Base-by-base conservation (phyloP, 1,139 yeast genomes). In the Pichia sp. region DNA sequence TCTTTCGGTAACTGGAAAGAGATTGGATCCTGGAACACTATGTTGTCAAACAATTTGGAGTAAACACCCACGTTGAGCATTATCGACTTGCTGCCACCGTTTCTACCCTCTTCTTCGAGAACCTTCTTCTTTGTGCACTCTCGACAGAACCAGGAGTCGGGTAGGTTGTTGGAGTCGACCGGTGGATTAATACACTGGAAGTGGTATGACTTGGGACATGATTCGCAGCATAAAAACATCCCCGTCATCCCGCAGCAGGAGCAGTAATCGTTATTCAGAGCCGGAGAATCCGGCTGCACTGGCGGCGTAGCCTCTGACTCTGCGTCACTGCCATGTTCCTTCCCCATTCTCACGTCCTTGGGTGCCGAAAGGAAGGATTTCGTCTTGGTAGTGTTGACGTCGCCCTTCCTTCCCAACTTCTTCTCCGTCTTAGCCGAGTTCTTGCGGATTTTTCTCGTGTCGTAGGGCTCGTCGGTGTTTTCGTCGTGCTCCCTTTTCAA, bases 121-220 rank as follows among this genome's bases (percentile, higher is more conserved):
- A 59, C 55, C 40, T 67, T 65, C 54, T 72, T 72, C 13, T 75
- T 72, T 11, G 65, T 60, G 67, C 99, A 93, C 63, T 85, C 90
- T 31, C 80, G 79, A 71, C 99, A 93, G 61, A 79, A 82, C 98
- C 98, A 93, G 63, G 83, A 90, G 34, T 88, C 97, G 0, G 97
- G 97, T 8, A 90, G 75, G 45, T 81, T 77, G 47, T 75, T 76
- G 49, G 84, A 85, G 59, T 87, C 93, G 30, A 87, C 71, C 0
- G 99, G 98, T 2, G 98, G 98, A 62, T 89, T 87, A 59, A 93
- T 81, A 68, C 99, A 93, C 11, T 88, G 77, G 66, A 93, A 90
- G 67, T 93, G 99, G 69, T 92, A 93, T 1, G 97, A 88, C 64
- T 79, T 80, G 0, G 97, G 97, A 70, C 99, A 93, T 2, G 88